phyloP scores from a whole-genome alignment of 2,329 filamentous ascomycete genomes.

The Talaromyces sp. region DNA sequence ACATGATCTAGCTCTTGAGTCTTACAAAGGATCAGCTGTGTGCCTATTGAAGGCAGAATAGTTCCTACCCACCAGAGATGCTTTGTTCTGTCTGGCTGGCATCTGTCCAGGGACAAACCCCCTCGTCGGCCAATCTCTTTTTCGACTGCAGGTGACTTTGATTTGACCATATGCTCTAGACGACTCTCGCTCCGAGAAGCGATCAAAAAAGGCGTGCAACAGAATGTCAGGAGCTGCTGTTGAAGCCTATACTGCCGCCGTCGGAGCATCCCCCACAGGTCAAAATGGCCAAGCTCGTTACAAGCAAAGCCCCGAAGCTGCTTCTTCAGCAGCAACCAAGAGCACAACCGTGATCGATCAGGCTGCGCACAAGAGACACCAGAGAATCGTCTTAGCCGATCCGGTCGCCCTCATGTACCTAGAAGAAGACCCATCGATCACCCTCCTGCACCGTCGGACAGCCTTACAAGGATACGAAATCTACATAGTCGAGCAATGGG shows the following conservation, averaged over 20 bases:
- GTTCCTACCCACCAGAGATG: slow-evolving; percentile 24
- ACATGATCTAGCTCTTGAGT: not conserved
- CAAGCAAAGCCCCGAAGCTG: slow-evolving; percentile 23
- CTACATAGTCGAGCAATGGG: slow-evolving; percentile 97
- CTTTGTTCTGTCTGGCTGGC: slow-evolving; percentile 24
- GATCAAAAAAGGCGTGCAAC: slow-evolving; percentile 10
- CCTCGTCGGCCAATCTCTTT: slow-evolving; percentile 27
- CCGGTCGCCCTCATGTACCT: slow-evolving; percentile 69
- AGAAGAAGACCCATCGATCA: slow-evolving; percentile 75
- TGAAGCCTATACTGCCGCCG: slow-evolving; percentile 26
- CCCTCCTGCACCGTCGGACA: slow-evolving; percentile 67
- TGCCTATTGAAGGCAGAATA: not conserved
- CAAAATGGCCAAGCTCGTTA: slow-evolving; percentile 26
- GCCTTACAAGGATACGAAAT: slow-evolving; percentile 80
- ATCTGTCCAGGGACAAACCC: slow-evolving; percentile 26
- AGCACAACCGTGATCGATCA: slow-evolving; percentile 20
- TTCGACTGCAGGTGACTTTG: slow-evolving; percentile 21
- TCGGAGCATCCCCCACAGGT: slow-evolving; percentile 24
- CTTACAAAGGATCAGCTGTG: not conserved
- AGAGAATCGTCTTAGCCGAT: slow-evolving; percentile 63
- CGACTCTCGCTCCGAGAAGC: not conserved
- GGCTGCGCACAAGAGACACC: slow-evolving; percentile 39
- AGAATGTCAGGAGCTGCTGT: slow-evolving; percentile 22
- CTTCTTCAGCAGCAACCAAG: slow-evolving; percentile 20
- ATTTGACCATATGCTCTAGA: not conserved